Conservation (phyloP, 1,139 yeast species). For the Yamadazyma spencermartinsiae region DNA sequence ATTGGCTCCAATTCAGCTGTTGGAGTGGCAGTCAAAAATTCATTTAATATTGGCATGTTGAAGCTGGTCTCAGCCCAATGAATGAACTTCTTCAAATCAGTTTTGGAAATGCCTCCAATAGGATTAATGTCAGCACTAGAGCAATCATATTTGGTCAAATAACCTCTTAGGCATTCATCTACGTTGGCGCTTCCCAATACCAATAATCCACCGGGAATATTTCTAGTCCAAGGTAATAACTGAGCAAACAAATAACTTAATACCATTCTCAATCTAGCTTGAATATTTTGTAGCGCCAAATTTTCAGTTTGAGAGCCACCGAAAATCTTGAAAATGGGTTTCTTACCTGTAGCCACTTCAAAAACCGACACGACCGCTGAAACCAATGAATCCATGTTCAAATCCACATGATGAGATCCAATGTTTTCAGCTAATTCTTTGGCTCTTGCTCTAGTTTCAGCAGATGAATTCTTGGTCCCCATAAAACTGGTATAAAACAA, state of each 20-base stretch:
- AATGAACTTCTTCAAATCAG: conserved; percentile 84
- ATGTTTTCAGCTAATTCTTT: conserved; percentile 68
- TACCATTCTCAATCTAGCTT: conserved; percentile 95
- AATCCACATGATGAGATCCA: conserved; percentile 87
- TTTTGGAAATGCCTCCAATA: conserved; percentile 94
- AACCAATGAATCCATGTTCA: conserved; percentile 88
- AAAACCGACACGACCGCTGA: conserved; percentile 71
- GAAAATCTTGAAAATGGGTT: conserved; percentile 83
- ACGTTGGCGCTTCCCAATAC: conserved; percentile 97
- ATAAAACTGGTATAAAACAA: conserved; percentile 88
- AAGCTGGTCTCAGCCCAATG: conserved; percentile 71
- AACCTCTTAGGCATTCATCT: conserved; percentile 96
- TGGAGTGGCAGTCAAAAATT: conserved; percentile 87
- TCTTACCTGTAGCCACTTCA: conserved; percentile 86
- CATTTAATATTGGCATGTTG: conserved; percentile 71
- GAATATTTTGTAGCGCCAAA: conserved; percentile 91
- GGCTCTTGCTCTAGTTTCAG: conserved; percentile 85
- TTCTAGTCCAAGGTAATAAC: conserved; percentile 89
- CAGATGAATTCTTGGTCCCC: conserved; percentile 94
- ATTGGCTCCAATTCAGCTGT: conserved; percentile 98
- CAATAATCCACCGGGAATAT: conserved; percentile 71
- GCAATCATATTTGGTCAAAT: conserved; percentile 93
- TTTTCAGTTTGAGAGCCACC: conserved; percentile 94
- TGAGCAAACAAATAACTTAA: conserved; percentile 91
- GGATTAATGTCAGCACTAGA: conserved; percentile 97